Base-by-base conservation (phyloP, 129 eudicot genomes). In the Ambrosia artemisiifolia region DNA sequence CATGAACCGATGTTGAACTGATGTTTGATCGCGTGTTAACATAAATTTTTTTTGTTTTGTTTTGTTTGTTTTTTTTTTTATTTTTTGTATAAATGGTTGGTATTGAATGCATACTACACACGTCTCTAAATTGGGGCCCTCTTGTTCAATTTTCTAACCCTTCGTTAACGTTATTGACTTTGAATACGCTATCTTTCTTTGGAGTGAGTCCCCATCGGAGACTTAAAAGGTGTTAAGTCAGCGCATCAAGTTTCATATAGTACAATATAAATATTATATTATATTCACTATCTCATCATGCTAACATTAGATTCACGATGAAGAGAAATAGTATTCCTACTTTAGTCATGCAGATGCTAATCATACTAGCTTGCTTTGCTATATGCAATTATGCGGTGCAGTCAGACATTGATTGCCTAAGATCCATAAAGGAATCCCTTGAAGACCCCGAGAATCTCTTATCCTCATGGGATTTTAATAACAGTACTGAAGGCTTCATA, bases 381-480 rank as follows among this genome's bases (percentile, higher is more conserved):
- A 48, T 67, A 17, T 48, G 71, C 70, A 32, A 6, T n/a, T 28
- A 75, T 36, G 82, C 38, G 8, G 57, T 40, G 36, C 40, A 50
- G 47, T 61, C 50, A 18, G 85, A 84, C 61, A 49, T 84, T 4
- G 0, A 10, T 28, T 81, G 85, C 68, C 72, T 81, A 2, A 81
- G 32, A 84, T 47, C 80, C 18, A 16, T 81, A 13, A 77, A 77
- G 13, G 36, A 35, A 3, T 78, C 88, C 2, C 11, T 84, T 3
- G 30, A 70, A 69, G 88, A 81, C 33, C 88, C 88, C 1, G 33
- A 33, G 5, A 36, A 54, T 16, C 4, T 72, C 5, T 74, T 84
- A 7, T 24, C 75, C 6, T 13, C 81, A 0, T 84, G 88, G 88
- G 30, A 74, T 20, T 84, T 84, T 50, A 44, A 9, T 11, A 81